Base-by-base conservation (phyloP, 306 rosid species). In the Lathyrus aphaca region DNA sequence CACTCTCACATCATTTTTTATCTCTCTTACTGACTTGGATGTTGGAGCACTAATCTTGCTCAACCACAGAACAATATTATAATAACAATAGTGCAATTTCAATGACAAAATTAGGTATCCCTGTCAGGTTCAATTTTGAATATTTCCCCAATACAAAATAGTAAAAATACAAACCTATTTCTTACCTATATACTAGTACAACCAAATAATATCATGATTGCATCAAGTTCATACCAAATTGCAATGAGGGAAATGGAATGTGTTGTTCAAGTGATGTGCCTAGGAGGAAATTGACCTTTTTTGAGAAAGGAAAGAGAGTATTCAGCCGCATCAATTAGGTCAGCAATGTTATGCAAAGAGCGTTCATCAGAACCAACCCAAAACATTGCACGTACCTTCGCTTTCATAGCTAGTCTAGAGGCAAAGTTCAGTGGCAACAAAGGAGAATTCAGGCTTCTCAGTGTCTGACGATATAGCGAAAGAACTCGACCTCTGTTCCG, bases 301-400 rank as follows among this genome's bases (percentile, higher is more conserved):
- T 78, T 82, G 48, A 90, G 79, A 64, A 89, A 87, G 19, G 91
- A 85, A 4, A 92, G 91, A 49, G 97, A 87, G 86, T 87, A 89
- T 61, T 90, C 77, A 1, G 96, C 97, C 14, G 83, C 88, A 73
- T 88, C 92, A 25, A 93, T 68, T 63, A 90, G 94, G 18, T 90
- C 98, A 1, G 84, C 79, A 32, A 88, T 93, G 80, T 90, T 88
- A 81, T 88, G 96, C 23, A 85, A 69, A 1, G 96, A 85, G 1
- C 86, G 83, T 78, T 93, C 98, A 30, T 90, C 96, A 12, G 94
- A 84, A 74, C 86, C 97, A 64, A 93, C 74, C 81, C 87, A 48
- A 80, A 93, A 93, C 76, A 90, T 85, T 58, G 81, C 83, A 9
- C 86, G 96, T 35, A 57, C 86, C 77, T 80, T 79, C 1, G 81